phyloP scores from a whole-genome alignment of 495 filamentous ascomycete genomes.

The Podospora anserina region DNA sequence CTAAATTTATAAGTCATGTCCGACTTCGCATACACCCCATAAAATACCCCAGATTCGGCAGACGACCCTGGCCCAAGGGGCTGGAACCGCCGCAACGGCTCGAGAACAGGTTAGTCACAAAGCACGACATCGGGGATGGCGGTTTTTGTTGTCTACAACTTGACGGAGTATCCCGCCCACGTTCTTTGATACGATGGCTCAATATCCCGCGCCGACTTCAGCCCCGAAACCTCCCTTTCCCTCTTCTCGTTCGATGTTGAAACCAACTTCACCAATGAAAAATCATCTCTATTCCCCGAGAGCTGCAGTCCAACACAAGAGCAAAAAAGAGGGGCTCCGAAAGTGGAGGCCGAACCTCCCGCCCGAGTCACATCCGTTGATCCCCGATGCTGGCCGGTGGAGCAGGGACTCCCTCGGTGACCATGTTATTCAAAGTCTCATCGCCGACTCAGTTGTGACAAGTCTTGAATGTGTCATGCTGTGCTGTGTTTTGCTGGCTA shows the following conservation, averaged over 20 bases:
- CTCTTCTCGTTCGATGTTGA: too few species aligned
- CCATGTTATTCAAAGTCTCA: neutral
- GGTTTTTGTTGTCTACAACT: neutral
- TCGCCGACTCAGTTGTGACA: neutral
- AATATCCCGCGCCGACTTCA: neutral
- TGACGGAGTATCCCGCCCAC: neutral
- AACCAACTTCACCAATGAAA: neutral
- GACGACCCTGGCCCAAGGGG: slow-evolving; percentile 3
- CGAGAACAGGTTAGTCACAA: slow-evolving; percentile 5
- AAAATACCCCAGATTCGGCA: neutral
- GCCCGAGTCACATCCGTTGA: neutral
- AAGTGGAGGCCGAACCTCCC: slow-evolving; percentile 3
- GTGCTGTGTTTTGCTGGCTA: neutral
- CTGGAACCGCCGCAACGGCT: slow-evolving; percentile 13
- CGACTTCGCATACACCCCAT: neutral
- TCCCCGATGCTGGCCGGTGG: slow-evolving; percentile 5
- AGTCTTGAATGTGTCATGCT: neutral
- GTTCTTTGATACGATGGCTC: neutral
- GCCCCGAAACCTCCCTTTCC: neutral
- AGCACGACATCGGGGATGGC: slow-evolving; percentile 10
- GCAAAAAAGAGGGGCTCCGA: slow-evolving; percentile 2
- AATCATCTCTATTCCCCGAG: neutral
- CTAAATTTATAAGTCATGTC: neutral
- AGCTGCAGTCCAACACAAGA: neutral
- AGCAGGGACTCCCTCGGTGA: neutral